Base-by-base conservation (phyloP, 345 rosid species). In the Punica granatum region DNA sequence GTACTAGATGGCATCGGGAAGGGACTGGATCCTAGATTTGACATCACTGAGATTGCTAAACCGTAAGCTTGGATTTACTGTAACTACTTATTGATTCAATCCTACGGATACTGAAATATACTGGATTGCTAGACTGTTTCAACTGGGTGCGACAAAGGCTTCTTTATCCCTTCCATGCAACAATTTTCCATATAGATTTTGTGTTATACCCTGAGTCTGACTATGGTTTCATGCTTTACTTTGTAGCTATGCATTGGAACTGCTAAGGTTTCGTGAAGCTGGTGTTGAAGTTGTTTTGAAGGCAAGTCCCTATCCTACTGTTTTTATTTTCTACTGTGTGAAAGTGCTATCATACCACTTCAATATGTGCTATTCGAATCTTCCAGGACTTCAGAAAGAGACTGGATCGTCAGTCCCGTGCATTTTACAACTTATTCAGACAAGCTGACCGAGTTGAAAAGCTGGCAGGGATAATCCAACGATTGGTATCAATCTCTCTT, bases 1-100 rank as follows among this genome's bases (percentile, higher is more conserved):
- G 98, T 90, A 39, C 72, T 90, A 81, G 97, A 93, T 84, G 98
- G 98, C 78, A 94, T 94, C 12, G 99, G 99, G 61, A 94, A 94
- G 83, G 99, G 99, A 66, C 96, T 94, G 70, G 97, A 93, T 75
- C 95, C 98, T 26, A 92, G 94, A 46, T 93, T 93, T 73, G 98
- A 93, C 73, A 93, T 93, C 58, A 93, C 97, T 5, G 98, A 93
- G 82, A 93, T 93, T 73, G 95, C 98, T 39, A 93, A 90, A 78
- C 98, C 97, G 97, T 93, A 74, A 86, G 95, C 77, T 70, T 71
- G 48, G 34, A 28, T 69, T 63, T 68, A 48, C 26, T 66, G 64
- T 56, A n/a, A 39, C 34, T 37, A 28, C 26, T 60, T 64, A 44
- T 64, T 21, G 11, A 37, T 39, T 23, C 33, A 14, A 32, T 21